These are phyloP conservation scores for Cladosporium sp. DNA, from an alignment of 2,329 filamentous ascomycete species.

Conservation along the genomic window DNA sequence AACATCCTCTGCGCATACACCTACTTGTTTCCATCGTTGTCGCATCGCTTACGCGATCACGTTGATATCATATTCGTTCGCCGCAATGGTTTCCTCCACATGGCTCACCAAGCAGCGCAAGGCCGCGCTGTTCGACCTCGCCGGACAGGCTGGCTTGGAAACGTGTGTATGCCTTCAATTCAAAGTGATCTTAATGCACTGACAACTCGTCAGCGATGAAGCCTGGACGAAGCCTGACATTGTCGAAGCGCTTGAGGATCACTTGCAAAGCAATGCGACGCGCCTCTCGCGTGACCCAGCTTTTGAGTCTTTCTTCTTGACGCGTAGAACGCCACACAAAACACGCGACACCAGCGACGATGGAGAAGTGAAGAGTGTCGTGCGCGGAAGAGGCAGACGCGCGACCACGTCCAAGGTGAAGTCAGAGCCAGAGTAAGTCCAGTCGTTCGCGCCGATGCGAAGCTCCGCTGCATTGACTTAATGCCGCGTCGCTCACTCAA, in stretches of 20 bases:
- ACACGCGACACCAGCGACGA: constrained; percentile 29
- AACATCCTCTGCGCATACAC: not conserved
- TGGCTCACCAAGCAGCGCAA: constrained; percentile 31
- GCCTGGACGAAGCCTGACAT: constrained; percentile 74
- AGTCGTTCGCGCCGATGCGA: not conserved
- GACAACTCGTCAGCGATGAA: constrained; percentile 37
- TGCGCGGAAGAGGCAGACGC: constrained; percentile 24
- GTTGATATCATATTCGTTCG: constrained; percentile 27
- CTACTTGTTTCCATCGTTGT: constrained; percentile 26
- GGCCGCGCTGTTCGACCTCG: constrained; percentile 27
- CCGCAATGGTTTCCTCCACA: constrained; percentile 14
- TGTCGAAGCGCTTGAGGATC: constrained; percentile 68
- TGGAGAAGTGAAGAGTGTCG: constrained; percentile 28
- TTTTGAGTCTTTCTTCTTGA: constrained; percentile 67
- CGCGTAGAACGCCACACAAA: constrained; percentile 55
- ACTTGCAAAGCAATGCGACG: constrained; percentile 65
- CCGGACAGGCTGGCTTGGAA: constrained; percentile 26
- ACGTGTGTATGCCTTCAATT: constrained; percentile 48
- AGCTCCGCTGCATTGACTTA: not conserved
- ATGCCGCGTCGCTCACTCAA: constrained; percentile 29
- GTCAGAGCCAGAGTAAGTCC: constrained; percentile 30
- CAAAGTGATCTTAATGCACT: not conserved
- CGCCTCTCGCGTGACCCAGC: constrained; percentile 60
- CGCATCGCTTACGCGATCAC: constrained; percentile 48
- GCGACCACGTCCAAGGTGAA: constrained; percentile 33